A percentile compares a stretch with the other conserved stretches of the same genome.
These are phyloP conservation scores for Trichoderma koningiopsis DNA, from an alignment of 2,329 filamentous ascomycete species.

Conservation along the genomic window DNA sequence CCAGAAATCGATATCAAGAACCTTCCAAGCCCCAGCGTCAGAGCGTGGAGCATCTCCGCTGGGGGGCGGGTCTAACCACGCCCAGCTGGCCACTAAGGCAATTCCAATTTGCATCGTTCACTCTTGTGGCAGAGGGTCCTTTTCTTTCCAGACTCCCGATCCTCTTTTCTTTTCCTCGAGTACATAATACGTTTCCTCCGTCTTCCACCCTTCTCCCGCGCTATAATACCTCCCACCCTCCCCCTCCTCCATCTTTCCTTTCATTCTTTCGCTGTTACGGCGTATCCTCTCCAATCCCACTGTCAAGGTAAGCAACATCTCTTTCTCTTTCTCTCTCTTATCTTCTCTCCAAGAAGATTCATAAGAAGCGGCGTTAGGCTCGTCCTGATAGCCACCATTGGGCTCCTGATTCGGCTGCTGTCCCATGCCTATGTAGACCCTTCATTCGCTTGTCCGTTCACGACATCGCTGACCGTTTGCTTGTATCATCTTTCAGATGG, in stretches of 20 bases:
- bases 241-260: neutral
- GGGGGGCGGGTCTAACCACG: conserved; percentile 19
- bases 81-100: conserved; percentile 26
- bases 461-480: conserved; percentile 16
- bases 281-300: conserved; percentile 11
- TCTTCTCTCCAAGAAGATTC: neutral
- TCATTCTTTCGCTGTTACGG: neutral
- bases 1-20: conserved; percentile 9
- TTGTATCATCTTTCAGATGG: conserved; percentile 34
- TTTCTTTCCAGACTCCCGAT: conserved; percentile 8
- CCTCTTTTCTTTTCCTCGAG: neutral
- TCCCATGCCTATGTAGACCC: neutral
- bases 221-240: conserved; percentile 6
- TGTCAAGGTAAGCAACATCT: conserved; percentile 10
- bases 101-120: conserved; percentile 29
- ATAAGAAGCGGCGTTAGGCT: neutral
- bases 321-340: neutral
- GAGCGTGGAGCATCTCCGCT: conserved; percentile 21
- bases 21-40: neutral
- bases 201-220: conserved; percentile 25
- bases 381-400: neutral
- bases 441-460: neutral
- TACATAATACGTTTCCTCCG: conserved; percentile 16
- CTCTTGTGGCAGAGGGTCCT: conserved; percentile 6
- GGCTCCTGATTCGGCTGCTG: neutral